These are phyloP conservation scores for Populus ilicifolia DNA, from an alignment of 345 rosid species.

Conservation along the genomic window DNA sequence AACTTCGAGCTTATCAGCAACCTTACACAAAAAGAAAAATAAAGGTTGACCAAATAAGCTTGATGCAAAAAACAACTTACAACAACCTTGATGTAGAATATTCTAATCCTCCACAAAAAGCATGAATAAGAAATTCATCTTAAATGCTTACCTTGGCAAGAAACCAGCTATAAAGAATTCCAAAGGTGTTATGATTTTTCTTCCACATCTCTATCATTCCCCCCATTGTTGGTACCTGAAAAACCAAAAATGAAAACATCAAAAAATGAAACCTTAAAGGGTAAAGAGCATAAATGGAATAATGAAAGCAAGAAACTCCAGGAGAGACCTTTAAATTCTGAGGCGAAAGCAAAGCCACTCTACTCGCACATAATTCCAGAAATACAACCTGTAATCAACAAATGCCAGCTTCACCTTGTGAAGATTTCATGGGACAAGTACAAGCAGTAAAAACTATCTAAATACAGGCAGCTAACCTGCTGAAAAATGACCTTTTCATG, in stretches of 20 bases:
- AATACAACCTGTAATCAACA: slow-evolving; percentile 66
- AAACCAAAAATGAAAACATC: slow-evolving; percentile 14
- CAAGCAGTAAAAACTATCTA: background rate
- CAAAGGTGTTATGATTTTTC: slow-evolving; percentile 79
- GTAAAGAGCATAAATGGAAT: background rate
- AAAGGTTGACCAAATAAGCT: background rate
- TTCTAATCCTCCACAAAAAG: background rate
- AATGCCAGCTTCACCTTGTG: background rate
- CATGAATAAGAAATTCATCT: background rate
- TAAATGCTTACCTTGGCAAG: slow-evolving; percentile 73
- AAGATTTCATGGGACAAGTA: background rate
- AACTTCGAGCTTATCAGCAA: slow-evolving; percentile 75
- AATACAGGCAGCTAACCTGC: slow-evolving; percentile 25
- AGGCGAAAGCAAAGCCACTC: slow-evolving; percentile 69
- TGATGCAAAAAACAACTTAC: background rate
- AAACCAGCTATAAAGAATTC: slow-evolving; percentile 90
- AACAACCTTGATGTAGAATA: background rate
- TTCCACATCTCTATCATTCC: slow-evolving; percentile 96
- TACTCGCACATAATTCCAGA: slow-evolving; percentile 85
- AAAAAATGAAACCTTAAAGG: background rate
- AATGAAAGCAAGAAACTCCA: background rate
- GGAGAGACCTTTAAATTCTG: slow-evolving; percentile 69
- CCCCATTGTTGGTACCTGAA: slow-evolving; percentile 75
- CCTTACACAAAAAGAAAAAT: slow-evolving; percentile 32
- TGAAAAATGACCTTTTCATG: slow-evolving; percentile 17